Percentiles rank a stretch among this genome's conserved stretches.
These are phyloP conservation scores for Rosa lucieae DNA, from an alignment of 306 rosid genomes.

Conservation along the genomic window DNA sequence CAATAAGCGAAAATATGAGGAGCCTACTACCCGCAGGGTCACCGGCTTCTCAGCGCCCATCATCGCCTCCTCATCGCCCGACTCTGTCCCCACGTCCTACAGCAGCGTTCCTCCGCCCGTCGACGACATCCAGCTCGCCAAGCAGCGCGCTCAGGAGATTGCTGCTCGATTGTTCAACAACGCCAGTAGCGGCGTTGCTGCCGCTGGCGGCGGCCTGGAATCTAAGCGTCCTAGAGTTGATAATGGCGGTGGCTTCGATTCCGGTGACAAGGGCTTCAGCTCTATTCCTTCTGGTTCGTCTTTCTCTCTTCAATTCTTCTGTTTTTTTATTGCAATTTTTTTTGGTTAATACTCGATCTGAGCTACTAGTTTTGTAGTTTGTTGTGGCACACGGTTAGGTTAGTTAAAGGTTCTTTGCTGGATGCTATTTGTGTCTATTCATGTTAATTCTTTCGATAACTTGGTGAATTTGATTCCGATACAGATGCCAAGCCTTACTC, in stretches of 20 bases:
- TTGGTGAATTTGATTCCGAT: neutral
- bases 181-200: constrained; percentile 31
- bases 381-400: no score
- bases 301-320: neutral
- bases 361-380: no score
- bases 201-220: constrained; percentile 40
- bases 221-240: constrained; percentile 81
- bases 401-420: no score
- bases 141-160: constrained; percentile 93
- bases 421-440: no score
- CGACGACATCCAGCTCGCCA: constrained; percentile 76
- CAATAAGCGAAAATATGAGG: constrained; percentile 87
- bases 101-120: constrained; percentile 68
- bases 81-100: constrained; percentile 45
- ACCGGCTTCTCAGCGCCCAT: constrained; percentile 77
- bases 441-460: neutral
- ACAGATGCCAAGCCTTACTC: constrained; percentile 60
- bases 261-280: constrained; percentile 54
- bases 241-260: constrained; percentile 72
- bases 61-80: constrained; percentile 46
- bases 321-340: no score
- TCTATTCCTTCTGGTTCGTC: constrained; percentile 33
- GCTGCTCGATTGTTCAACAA: constrained; percentile 75
- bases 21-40: constrained; percentile 48
- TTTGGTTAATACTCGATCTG: neutral